Percentiles rank a stretch among this genome's conserved stretches.
These are phyloP conservation scores for Magnusiomyces tetraspermus DNA, from an alignment of 1,139 yeast species.

Conservation along the genomic window DNA sequence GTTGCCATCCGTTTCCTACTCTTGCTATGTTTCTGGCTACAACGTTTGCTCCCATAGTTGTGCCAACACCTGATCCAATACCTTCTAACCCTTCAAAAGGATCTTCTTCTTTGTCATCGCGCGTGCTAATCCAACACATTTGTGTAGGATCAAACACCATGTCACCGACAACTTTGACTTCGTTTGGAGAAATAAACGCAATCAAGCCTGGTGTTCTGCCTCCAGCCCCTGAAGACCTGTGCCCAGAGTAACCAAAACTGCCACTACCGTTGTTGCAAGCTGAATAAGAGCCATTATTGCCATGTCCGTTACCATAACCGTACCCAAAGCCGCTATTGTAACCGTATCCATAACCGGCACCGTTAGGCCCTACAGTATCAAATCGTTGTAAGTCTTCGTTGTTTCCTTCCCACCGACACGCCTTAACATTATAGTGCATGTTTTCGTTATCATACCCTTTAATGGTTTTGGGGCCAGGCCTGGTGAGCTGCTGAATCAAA, in stretches of 20 bases:
- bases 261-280: too few relatives aligned
- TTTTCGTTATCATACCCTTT: constrained; percentile 29
- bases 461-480: constrained; percentile 22
- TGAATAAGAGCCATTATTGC: too few relatives aligned
- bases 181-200: constrained; percentile 30
- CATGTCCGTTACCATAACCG: neutral
- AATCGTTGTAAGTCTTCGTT: constrained; percentile 48
- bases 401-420: constrained; percentile 60
- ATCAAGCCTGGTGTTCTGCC: constrained; percentile 34
- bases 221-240: too few relatives aligned
- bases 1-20: constrained; percentile 4
- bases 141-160: constrained; percentile 56
- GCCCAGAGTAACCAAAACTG: too few relatives aligned
- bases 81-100: constrained; percentile 48
- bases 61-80: constrained; percentile 21
- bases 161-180: constrained; percentile 37
- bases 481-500: constrained; percentile 31
- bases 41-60: neutral
- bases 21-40: too few relatives aligned
- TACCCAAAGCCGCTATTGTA: too few relatives aligned
- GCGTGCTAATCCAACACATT: constrained; percentile 44
- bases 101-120: constrained; percentile 36
- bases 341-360: too few relatives aligned
- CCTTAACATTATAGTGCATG: constrained; percentile 49
- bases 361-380: constrained; percentile 30